Base-by-base conservation (phyloP, 2,329 filamentous ascomycete species). In the Verticillium albo-atrum region DNA sequence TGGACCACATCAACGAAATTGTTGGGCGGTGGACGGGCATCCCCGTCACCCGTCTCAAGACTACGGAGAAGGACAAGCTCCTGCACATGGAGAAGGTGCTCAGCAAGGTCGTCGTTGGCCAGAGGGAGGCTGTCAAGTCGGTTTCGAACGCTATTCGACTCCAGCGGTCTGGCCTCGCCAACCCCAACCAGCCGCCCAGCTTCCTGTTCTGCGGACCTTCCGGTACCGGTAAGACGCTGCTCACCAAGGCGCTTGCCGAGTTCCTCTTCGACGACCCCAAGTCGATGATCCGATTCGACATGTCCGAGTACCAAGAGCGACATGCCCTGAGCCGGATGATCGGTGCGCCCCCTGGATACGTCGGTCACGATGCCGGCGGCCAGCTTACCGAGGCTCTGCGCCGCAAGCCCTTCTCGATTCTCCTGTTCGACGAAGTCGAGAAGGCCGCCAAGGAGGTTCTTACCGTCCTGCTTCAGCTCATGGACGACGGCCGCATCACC, bases 171-270 rank as follows among this genome's bases (percentile, higher is more conserved):
- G 95, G 95, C 60, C 89, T 99, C 51, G 86, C 86, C 76, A 99
- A 99, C 72, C 95, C 95, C 30, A 98, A 98, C 73, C 92, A 97
- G 69, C 95, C 95, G 27, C 95, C 95, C 3, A 97, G 92, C 71
- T 99, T 99, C 88, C 84, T 99, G 60, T 99, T 99, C 86, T 98
- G 95, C 70, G 95, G 95, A 80, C 95, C 95, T 15, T 98, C 94
- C 0, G 95, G 95, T 80, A 99, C 95, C 14, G 95, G 95, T 81
- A 99, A 99, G 79, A 99, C 95, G 20, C 81, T 99, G 23, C 87
- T 99, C 60, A 98, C 94, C 65, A 99, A 99, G 77, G 95, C 94
- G 17, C 83, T 99, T 61, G 95, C 95, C 55, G 95, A 99, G 74
- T 99, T 99, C 80, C 82, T 99, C 28, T 99, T 99, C 78, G 95